A percentile compares a stretch with the other conserved stretches of the same genome.
These are phyloP conservation scores for Dioscorea dumetorum DNA, from an alignment of 106 monocot species.

Conservation along the genomic window DNA sequence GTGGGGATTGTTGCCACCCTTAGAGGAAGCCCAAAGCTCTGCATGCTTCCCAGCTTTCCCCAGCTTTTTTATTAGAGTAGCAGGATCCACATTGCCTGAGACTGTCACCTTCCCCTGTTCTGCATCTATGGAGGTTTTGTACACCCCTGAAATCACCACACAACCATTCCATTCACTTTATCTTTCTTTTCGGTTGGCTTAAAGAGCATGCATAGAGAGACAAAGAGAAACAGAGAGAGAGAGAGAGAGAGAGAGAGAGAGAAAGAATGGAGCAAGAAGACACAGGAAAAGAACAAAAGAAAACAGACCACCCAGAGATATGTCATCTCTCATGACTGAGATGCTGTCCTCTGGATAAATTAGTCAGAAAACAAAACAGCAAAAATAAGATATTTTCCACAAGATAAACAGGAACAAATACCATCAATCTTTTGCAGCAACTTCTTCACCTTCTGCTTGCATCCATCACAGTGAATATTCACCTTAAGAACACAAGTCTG, in stretches of 20 bases:
- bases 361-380: too few relatives aligned
- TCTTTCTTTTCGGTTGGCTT: too few relatives aligned
- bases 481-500: slow-evolving; percentile 69
- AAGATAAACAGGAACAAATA: slow-evolving; percentile 5
- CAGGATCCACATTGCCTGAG: slow-evolving; percentile 40
- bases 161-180: too few relatives aligned
- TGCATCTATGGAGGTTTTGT: slow-evolving; percentile 30
- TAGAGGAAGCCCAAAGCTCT: slow-evolving; percentile 25
- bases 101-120: slow-evolving; percentile 41
- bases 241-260: too few relatives aligned
- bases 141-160: slow-evolving; percentile 21
- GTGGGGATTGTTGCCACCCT: slow-evolving; percentile 4
- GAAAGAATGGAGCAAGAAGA: too few relatives aligned
- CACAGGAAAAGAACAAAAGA: neutral
- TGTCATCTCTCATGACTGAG: neutral
- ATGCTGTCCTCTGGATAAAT: too few relatives aligned
- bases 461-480: slow-evolving; percentile 75
- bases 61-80: slow-evolving; percentile 31
- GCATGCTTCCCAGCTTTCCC: slow-evolving; percentile 42
- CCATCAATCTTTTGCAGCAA: slow-evolving; percentile 68
- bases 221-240: too few relatives aligned
- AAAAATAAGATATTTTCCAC: neutral
- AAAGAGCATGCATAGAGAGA: neutral
- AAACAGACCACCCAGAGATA: slow-evolving; percentile 1
- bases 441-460: slow-evolving; percentile 78